Percentiles rank a stretch among this genome's conserved stretches.
Evolutionary conservation across 768 basidiomycete species (phyloP).

Genomic region (Trametopsis cervina): DNA sequence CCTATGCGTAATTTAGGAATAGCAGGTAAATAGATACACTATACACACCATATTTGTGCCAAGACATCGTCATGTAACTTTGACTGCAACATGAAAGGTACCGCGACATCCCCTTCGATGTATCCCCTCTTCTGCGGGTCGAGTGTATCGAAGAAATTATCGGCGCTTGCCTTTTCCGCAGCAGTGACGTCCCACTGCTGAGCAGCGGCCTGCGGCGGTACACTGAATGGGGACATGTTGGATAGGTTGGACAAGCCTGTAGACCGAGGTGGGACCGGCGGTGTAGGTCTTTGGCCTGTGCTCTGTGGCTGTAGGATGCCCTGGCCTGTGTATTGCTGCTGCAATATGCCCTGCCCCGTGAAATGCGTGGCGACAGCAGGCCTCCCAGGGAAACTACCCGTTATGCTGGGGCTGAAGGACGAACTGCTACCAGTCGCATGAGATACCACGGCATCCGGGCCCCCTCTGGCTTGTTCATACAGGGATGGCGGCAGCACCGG

Average conservation of each 20-base stretch:
- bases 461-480: slow-evolving; percentile 65
- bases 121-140: slow-evolving; percentile 70
- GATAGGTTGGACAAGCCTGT: slow-evolving; percentile 10
- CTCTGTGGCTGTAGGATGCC: slow-evolving; percentile 42
- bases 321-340: slow-evolving; percentile 64
- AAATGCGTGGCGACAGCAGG: slow-evolving; percentile 24
- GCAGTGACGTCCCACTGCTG: slow-evolving; percentile 76
- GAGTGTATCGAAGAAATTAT: slow-evolving; percentile 75
- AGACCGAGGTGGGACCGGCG: slow-evolving; percentile 22
- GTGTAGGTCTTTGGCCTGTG: slow-evolving; percentile 32
- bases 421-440: slow-evolving; percentile 57
- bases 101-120: slow-evolving; percentile 91
- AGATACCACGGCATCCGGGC: slow-evolving; percentile 34
- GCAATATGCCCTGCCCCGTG: slow-evolving; percentile 22
- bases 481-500: slow-evolving; percentile 70
- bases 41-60: slow-evolving; percentile 84
- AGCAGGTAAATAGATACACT: background rate
- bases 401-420: slow-evolving; percentile 50
- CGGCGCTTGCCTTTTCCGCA: slow-evolving; percentile 69
- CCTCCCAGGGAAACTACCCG: slow-evolving; percentile 30
- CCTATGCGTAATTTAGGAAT: slow-evolving; percentile 47
- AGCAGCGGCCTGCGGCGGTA: slow-evolving; percentile 10
- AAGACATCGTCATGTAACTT: slow-evolving; percentile 74
- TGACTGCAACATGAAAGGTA: slow-evolving; percentile 92
- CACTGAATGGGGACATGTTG: slow-evolving; percentile 11